These are phyloP conservation scores for Pisolithus sp. DNA, from an alignment of 768 basidiomycete species.

Conservation along the genomic window DNA sequence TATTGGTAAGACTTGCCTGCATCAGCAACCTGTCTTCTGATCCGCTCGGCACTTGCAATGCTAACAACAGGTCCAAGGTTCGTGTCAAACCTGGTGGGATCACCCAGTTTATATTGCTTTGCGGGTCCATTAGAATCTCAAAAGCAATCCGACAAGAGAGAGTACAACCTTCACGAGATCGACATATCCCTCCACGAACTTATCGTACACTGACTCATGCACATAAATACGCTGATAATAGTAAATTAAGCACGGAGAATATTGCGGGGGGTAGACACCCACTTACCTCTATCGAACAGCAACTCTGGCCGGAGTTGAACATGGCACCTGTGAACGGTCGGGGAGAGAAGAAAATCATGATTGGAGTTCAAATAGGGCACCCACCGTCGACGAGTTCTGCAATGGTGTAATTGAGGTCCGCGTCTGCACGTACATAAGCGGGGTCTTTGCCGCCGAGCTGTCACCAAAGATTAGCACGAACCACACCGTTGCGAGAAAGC, in stretches of 20 bases:
- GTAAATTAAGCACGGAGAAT: not conserved
- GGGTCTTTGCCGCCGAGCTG: constrained; percentile 97
- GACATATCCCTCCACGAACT: constrained; percentile 69
- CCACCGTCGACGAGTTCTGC: constrained; percentile 86
- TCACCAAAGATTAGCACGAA: constrained; percentile 3
- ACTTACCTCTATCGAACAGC: constrained; percentile 83
- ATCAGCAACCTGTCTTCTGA: constrained; percentile 80
- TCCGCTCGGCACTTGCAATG: constrained; percentile 74
- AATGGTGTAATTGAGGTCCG: constrained; percentile 75
- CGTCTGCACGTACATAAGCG: constrained; percentile 88
- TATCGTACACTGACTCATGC: constrained; percentile 74
- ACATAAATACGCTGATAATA: constrained; percentile 82
- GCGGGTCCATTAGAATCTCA: not conserved
- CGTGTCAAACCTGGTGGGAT: constrained; percentile 67
- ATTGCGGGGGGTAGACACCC: too few species aligned
- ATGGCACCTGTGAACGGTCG: constrained; percentile 55
- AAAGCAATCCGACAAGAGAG: not conserved
- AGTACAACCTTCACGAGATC: constrained; percentile 59
- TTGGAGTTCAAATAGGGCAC: constrained; percentile 6
- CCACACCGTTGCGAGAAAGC: not conserved
- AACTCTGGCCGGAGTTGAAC: constrained; percentile 98
- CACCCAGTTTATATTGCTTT: constrained; percentile 79
- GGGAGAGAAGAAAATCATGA: not conserved
- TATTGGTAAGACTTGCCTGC: constrained; percentile 48
- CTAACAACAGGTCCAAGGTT: constrained; percentile 93